phyloP scores from a whole-genome alignment of 805 yeast genomes.

The Blastobotrys parvus region DNA sequence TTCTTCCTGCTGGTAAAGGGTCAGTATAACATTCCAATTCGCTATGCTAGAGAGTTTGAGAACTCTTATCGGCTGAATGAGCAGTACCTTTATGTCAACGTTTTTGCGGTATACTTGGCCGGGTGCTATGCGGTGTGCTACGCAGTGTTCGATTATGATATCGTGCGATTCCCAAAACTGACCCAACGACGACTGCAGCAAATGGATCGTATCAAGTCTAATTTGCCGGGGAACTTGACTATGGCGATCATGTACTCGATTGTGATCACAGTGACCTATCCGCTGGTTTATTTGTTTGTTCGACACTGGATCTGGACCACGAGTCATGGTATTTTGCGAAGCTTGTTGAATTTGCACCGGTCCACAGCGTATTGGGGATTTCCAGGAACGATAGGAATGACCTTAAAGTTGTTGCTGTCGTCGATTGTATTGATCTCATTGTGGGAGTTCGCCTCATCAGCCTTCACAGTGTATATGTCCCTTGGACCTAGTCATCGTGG shows the following conservation, averaged over 20 bases:
- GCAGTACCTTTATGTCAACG: constrained; percentile 7
- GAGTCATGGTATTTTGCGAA: constrained; percentile 8
- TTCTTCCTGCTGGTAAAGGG: constrained; percentile 6
- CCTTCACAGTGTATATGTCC: constrained; percentile 27
- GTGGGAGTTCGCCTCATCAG: constrained; percentile 24
- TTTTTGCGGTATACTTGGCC: constrained; percentile 7
- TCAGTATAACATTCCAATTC: background rate
- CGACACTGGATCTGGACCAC: constrained; percentile 14
- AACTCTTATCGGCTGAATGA: constrained; percentile 12
- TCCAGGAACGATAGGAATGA: constrained; percentile 11
- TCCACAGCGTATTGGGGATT: constrained; percentile 12
- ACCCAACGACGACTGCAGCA: background rate
- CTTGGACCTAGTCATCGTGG: constrained; percentile 30
- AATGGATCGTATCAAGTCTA: constrained; percentile 5
- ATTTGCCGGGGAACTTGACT: constrained; percentile 1
- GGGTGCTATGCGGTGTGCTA: constrained; percentile 3
- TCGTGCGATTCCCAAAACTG: constrained; percentile 1
- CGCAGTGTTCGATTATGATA: background rate
- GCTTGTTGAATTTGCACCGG: constrained; percentile 10
- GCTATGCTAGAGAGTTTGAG: constrained; percentile 5
- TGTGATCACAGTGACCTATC: constrained; percentile 9
- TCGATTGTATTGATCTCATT: constrained; percentile 15
- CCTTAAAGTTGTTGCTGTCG: constrained; percentile 8
- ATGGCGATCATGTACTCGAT: constrained; percentile 6
- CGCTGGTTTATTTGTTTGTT: constrained; percentile 9